Base-by-base conservation (phyloP, 2,329 filamentous ascomycete species). In the Nectriaceae sp. region DNA sequence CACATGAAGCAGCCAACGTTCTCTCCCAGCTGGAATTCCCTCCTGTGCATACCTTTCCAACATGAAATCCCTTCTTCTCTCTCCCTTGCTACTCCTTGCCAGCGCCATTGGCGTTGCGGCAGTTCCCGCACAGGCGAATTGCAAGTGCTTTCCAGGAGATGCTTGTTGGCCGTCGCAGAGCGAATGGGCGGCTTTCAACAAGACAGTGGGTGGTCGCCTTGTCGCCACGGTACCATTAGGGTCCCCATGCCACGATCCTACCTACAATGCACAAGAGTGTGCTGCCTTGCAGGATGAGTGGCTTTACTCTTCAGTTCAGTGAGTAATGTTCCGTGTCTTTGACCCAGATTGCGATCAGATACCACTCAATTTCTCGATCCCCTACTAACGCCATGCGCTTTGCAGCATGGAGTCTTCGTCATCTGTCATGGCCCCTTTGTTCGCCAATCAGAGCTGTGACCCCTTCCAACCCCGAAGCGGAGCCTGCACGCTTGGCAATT, bases 201-300 rank as follows among this genome's bases (percentile, higher is more conserved):
- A 60, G 13, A 75, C 80, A 1, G 66, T 84, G 2, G 66, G 68
- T 19, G 80, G 78, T 1, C 69, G 66, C 4, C 66, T 85, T 21
- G 68, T 85, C 36, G 70, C 73, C 11, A 82, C 77, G 0, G 64
- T 75, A 3, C 82, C 83, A 0, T 57, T 83, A 3, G 82, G 72
- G 1, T 62, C 73, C 3, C 67, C 75, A 1, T 85, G 82, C 57
- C 81, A 85, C 54, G 66, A 71, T 24, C 69, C 65, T 5, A 56
- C 56, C 16, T 81, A 77, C 56, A 64, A 82, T 58, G 70, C 68
- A 6, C 61, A 59, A 4, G 65, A 59, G 21, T 83, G 80, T 58
- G 49, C 61, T 2, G 58, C 52, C 3, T 58, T 80, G 16, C 58
- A 66, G 47, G 52, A 47, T 11, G 49, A 64, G 37, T 75, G 71